Percentiles rank a stretch among this genome's conserved stretches.
Conservation (phyloP, 345 rosid genomes). For the Hibiscus tridactylites region DNA sequence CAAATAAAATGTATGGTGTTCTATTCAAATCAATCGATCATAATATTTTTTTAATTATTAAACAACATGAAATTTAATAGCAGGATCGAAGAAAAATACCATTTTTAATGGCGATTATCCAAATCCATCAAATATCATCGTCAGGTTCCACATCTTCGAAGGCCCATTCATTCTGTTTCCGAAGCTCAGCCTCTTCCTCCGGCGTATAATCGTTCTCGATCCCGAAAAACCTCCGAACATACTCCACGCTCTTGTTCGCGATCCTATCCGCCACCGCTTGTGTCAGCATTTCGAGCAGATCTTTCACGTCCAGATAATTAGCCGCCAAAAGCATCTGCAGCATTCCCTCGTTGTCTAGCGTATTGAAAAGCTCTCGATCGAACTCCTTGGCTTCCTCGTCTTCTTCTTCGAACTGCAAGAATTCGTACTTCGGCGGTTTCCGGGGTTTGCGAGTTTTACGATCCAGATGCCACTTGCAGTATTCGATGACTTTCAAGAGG, state of each 20-base stretch:
- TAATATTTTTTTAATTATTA: too few species aligned
- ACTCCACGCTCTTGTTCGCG: conserved; percentile 34
- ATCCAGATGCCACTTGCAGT: conserved; percentile 14
- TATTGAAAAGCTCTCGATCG: conserved; percentile 7
- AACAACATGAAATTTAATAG: not conserved
- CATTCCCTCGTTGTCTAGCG: conserved; percentile 8
- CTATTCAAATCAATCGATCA: too few species aligned
- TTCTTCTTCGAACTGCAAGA: not conserved
- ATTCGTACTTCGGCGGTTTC: not conserved
- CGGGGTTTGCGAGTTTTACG: not conserved
- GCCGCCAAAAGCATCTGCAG: conserved; percentile 27
- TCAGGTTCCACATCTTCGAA: conserved; percentile 20
- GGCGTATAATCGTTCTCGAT: conserved; percentile 28
- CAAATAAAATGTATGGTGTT: too few species aligned
- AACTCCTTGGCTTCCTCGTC: conserved; percentile 5
- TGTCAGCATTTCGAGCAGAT: conserved; percentile 23
- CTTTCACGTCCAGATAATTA: conserved; percentile 24
- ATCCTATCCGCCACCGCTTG: conserved; percentile 25
- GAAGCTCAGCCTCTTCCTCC: conserved; percentile 26
- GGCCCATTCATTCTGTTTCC: conserved; percentile 26
- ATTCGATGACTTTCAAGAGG: conserved; percentile 14
- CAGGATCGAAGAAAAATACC: too few species aligned
- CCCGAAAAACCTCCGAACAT: conserved; percentile 28
- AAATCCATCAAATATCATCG: not conserved
- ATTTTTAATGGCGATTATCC: too few species aligned